Evolutionary conservation across 83 land plant genomes (phyloP), one percentile per base, ranked within the genome.

Genomic region (Picea engelmannii): DNA sequence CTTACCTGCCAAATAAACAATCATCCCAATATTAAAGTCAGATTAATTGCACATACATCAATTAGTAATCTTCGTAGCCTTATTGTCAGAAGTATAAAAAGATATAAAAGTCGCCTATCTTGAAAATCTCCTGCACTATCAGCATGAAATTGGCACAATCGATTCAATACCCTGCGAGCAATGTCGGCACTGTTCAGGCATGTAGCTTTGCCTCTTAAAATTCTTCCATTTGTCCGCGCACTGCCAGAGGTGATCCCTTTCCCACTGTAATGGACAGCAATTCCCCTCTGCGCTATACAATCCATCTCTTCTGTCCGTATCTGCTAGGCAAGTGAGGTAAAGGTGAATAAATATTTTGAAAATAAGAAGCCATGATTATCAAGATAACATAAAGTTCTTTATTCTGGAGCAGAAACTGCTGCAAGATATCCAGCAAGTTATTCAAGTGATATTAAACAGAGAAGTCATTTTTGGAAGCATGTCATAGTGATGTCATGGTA

Each of bases 231-330:
- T n/a, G 86, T 63, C 79, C 76, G 74, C 11, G 42, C 81, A 76
- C 80, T 82, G 21, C 87, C 85, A 83, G 81, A 67, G 49, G 83
- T 85, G 79, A 49, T 74, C 44, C 77, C 84, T 74, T 83, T 90
- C 63, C 99, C 99, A 89, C 95, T 93, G 81, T 95, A 96, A 79
- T 97, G 95, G 66, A 95, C 90, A 84, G 99, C 99, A 84, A 97
- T 97, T 47, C 99, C 99, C 86, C 92, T 92, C 76, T 95, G 91
- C 61, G 99, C 99, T 49, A 97, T 92, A 76, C 89, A 81, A 79
- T 97, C 91, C 99, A 97, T 97, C 82, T 93, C 96, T 79, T 92
- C 99, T 71, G 99, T 95, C 83, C 98, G 89, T 71, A 97, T 97
- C 99, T 97, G 89, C 76, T 71, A 85, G 73, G 27, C 75, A 35